These are phyloP conservation scores for Lipomyces oligophaga DNA, from an alignment of 805 yeast species.

Conservation along the genomic window DNA sequence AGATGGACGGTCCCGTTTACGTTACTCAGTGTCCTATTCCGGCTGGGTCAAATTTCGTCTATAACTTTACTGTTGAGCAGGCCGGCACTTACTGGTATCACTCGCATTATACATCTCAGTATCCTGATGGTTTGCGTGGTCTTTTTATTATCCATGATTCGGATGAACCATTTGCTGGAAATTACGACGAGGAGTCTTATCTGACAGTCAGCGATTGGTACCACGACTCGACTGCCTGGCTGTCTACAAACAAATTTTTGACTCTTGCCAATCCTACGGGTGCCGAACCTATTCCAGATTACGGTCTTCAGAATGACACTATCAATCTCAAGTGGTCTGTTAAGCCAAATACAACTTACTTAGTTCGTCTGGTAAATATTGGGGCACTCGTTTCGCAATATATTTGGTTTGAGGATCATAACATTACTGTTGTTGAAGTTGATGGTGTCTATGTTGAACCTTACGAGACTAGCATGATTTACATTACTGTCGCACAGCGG, in stretches of 20 bases:
- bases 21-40: constrained; percentile 88
- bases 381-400: constrained; percentile 93
- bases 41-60: constrained; percentile 65
- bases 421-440: constrained; percentile 78
- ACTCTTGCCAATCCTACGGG: constrained; percentile 87
- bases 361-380: constrained; percentile 72
- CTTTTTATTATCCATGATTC: constrained; percentile 68
- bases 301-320: constrained; percentile 75
- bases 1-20: constrained; percentile 89
- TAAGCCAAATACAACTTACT: constrained; percentile 79
- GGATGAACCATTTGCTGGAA: constrained; percentile 53
- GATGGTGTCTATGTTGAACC: constrained; percentile 87
- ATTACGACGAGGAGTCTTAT: constrained; percentile 74
- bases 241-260: constrained; percentile 54
- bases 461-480: constrained; percentile 62
- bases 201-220: constrained; percentile 84
- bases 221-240: constrained; percentile 55
- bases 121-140: constrained; percentile 74
- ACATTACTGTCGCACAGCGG: constrained; percentile 89
- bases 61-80: constrained; percentile 87
- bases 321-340: constrained; percentile 72
- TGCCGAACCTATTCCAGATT: constrained; percentile 94
- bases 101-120: constrained; percentile 85
- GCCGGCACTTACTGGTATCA: constrained; percentile 97
- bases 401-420: constrained; percentile 83